Evolutionary conservation across 2,329 filamentous ascomycete species (phyloP).

Genomic region (Blastomyces silverae): DNA sequence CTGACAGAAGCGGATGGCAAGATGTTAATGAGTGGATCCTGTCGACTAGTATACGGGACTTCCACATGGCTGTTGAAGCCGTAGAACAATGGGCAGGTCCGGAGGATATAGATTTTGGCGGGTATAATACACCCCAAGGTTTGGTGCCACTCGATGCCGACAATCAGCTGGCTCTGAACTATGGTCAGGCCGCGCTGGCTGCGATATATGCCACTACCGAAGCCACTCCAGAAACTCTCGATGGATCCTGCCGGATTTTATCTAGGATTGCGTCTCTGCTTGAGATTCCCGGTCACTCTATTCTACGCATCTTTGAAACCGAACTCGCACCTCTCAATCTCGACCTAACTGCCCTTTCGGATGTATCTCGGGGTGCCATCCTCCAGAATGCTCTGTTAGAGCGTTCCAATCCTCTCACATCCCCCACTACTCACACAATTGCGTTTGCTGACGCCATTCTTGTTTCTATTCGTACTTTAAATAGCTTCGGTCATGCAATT

Average conservation of each 20-base stretch:
- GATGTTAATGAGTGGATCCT: slow-evolving; percentile 55
- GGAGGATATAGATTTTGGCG: slow-evolving; percentile 52
- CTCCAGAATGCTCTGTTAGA: slow-evolving; percentile 39
- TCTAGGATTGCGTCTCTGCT: slow-evolving; percentile 47
- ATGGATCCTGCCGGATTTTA: slow-evolving; percentile 46
- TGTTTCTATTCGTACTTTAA: slow-evolving; percentile 36
- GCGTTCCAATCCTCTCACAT: slow-evolving; percentile 38
- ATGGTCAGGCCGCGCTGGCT: slow-evolving; percentile 55
- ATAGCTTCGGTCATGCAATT: slow-evolving; percentile 35
- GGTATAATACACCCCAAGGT: slow-evolving; percentile 41
- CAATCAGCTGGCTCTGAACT: slow-evolving; percentile 35
- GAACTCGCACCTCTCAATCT: slow-evolving; percentile 29
- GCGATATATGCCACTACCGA: slow-evolving; percentile 50
- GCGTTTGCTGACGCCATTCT: slow-evolving; percentile 39
- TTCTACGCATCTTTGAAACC: slow-evolving; percentile 22
- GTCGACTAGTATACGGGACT: slow-evolving; percentile 46
- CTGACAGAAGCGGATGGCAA: slow-evolving; percentile 46
- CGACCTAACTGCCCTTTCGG: slow-evolving; percentile 30
- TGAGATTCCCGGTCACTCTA: slow-evolving; percentile 44
- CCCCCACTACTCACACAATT: slow-evolving; percentile 35
- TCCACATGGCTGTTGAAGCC: slow-evolving; percentile 45
- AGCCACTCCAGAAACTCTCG: slow-evolving; percentile 41
- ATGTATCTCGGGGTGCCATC: slow-evolving; percentile 37
- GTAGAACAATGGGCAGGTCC: slow-evolving; percentile 56
- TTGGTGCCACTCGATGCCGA: slow-evolving; percentile 40